Evolutionary conservation across 2,329 filamentous ascomycete genomes (phyloP).

Genomic region (Ophiostoma sp.): DNA sequence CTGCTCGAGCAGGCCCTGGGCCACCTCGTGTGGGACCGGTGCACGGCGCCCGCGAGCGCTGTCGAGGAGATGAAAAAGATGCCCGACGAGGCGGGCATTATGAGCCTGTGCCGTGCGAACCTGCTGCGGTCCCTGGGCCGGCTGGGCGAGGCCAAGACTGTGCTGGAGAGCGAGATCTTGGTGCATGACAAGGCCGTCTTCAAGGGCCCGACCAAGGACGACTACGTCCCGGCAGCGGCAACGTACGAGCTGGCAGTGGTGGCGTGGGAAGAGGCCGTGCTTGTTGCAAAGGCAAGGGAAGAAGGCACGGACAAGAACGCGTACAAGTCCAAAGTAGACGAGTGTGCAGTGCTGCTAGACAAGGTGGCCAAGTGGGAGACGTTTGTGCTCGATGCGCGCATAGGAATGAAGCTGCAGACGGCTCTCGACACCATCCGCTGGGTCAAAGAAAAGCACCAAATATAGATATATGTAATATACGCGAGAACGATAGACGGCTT

Average conservation of each 20-base stretch:
- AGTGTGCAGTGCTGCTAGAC: slow-evolving; percentile 61
- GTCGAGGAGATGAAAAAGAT: slow-evolving; percentile 46
- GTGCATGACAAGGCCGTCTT: slow-evolving; percentile 55
- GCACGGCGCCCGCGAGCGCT: slow-evolving; percentile 43
- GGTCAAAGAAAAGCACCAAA: slow-evolving; percentile 43
- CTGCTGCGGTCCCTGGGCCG: slow-evolving; percentile 59
- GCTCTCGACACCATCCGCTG: slow-evolving; percentile 61
- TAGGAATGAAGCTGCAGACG: slow-evolving; percentile 68
- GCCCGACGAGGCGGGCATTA: slow-evolving; percentile 58
- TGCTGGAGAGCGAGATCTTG: slow-evolving; percentile 62
- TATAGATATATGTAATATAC: not conserved
- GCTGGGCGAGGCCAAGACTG: slow-evolving; percentile 58
- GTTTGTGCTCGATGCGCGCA: slow-evolving; percentile 67
- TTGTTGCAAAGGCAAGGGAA: slow-evolving; percentile 15
- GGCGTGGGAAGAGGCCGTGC: slow-evolving; percentile 63
- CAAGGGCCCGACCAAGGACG: slow-evolving; percentile 59
- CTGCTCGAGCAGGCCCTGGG: slow-evolving; percentile 60
- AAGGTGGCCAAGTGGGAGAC: slow-evolving; percentile 65
- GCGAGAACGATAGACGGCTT: not conserved
- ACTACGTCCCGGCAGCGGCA: slow-evolving; percentile 67
- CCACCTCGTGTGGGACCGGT: slow-evolving; percentile 61
- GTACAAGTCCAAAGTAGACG: slow-evolving; percentile 46
- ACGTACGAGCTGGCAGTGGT: slow-evolving; percentile 83
- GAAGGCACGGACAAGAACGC: slow-evolving; percentile 25
- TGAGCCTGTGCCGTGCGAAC: slow-evolving; percentile 61